Base-by-base conservation (phyloP, 2,329 filamentous ascomycete species). In the Geosmithia putterillii region DNA sequence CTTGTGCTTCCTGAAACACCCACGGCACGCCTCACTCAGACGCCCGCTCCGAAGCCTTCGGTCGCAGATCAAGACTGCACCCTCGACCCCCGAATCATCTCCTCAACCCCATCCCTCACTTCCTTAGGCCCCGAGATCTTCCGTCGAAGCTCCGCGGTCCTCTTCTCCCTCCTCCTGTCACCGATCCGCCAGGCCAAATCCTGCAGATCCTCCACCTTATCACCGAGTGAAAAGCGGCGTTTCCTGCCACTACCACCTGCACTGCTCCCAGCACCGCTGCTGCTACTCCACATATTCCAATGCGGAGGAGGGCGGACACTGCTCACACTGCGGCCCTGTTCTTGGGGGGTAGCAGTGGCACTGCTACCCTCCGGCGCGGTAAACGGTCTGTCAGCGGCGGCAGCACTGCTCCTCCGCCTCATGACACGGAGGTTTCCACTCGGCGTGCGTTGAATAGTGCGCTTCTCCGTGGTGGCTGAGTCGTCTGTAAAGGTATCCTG, bases 351-450 rank as follows among this genome's bases (percentile, higher is more conserved):
- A n/a, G n/a, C n/a, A 6, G 28, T 7, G 28, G 6, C 15, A 12
- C 10, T 12, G 28, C 28, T 14, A 3, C 46, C 48, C 17, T 52
- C 52, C 8, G 48, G 48, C 23, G 48, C 61, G 6, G 62, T 65
- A 20, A 60, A 64, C 2, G 65, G 62, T 10, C 66, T 59, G 4
- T 50, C 50, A 17, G 50, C 44, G 50, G 42, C 45, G 46, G 28
- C 51, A 50, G 61, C 47, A 49, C 73, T 79, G 25, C 64, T 62
- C 7, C 68, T 66, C 44, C 73, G 68, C 48, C 65, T 67, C 57
- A 81, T 71, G 1, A 81, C 76, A 12, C 74, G 66, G 42, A 81
- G 57, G 47, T 72, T 80, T 2, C 77, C 77, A 50, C 75, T 80
- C 4, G 71, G 64, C 7, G 73, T 77, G 41, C 76, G 69, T 39